Base-by-base conservation (phyloP, 176 grass and related monocot species). In the Rhipidocladum racemiflorum region DNA sequence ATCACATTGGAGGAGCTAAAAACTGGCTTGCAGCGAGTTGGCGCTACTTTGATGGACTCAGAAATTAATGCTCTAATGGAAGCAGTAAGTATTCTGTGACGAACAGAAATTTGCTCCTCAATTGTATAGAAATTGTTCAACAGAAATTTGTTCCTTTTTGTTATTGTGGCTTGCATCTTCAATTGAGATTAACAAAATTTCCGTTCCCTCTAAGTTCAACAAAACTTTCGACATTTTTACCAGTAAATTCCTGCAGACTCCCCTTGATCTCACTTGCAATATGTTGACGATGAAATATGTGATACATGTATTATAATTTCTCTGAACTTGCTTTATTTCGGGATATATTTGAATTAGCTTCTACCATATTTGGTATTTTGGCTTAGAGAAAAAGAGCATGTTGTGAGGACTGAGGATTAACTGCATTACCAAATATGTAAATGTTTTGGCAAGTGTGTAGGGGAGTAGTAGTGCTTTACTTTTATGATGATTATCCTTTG, bases 51-150 rank as follows among this genome's bases (percentile, higher is more conserved):
- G 29, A 90, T 85, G 82, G 91, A 93, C 53, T 86, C 88, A 43
- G 91, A 93, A 90, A 93, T 93, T 65, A 38, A 81, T 72, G 91
- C 91, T 83, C 72, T 93, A 38, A 93, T 93, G 91, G 48, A 90
- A 72, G 88, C 91, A 85, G 91, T 93, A 84, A 88, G 91, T 84
- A 65, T 84, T 53, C 36, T 32, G 68, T 39, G 28, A 62, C 20
- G 16, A 51, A 68, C 29, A n/a, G 15, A 34, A 13, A 42, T 53
- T 9, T 61, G 6, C 28, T 81, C 42, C 27, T 65, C 46, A 64
- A 38, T 7, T 75, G 28, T 27, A 25, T 32, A 32, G 13, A 54
- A 35, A 54, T 38, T 62, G 15, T 55, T 72, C 0, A 55, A 23
- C 7, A 66, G 1, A 70, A n/a, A 56, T 63, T 56, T n/a, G 12